Evolutionary conservation across 495 filamentous ascomycete genomes (phyloP).

Genomic region (Amphirosellinia nigrospora): DNA sequence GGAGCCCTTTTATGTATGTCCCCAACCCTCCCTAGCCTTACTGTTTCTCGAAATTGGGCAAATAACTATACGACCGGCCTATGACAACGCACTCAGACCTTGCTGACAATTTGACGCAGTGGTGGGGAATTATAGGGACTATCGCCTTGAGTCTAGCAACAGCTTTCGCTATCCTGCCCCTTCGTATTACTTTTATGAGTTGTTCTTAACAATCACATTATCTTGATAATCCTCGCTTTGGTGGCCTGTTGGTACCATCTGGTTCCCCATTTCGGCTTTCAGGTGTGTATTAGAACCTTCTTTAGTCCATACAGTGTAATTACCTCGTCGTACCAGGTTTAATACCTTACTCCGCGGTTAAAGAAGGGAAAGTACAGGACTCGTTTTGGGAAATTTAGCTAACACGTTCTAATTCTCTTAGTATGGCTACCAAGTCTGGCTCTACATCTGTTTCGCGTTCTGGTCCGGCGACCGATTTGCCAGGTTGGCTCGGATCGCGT

Average conservation of each 20-base stretch:
- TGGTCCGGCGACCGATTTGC: slow-evolving; percentile 54
- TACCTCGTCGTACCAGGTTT: neutral
- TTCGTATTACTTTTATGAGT: slow-evolving; percentile 48
- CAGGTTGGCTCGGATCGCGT: slow-evolving; percentile 40
- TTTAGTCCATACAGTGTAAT: neutral
- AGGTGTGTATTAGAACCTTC: slow-evolving; percentile 7
- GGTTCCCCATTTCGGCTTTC: slow-evolving; percentile 25
- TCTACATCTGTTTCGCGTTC: slow-evolving; percentile 48
- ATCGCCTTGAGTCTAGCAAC: slow-evolving; percentile 28
- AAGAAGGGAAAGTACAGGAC: neutral
- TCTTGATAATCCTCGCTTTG: slow-evolving; percentile 45
- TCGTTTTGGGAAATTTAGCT: neutral
- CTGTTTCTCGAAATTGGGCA: neutral
- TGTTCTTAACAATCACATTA: slow-evolving; percentile 51
- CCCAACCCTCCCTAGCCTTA: neutral
- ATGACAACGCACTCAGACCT: neutral
- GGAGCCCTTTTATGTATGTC: slow-evolving; percentile 21
- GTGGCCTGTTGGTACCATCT: slow-evolving; percentile 54
- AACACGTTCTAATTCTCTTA: neutral
- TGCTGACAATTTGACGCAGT: slow-evolving; percentile 29
- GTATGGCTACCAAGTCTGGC: slow-evolving; percentile 51
- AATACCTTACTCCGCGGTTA: neutral
- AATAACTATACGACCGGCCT: neutral
- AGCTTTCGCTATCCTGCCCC: slow-evolving; percentile 30
- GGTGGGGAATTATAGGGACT: slow-evolving; percentile 49